Base-by-base conservation (phyloP, 2,329 filamentous ascomycete species). In the Fusarium sp. region DNA sequence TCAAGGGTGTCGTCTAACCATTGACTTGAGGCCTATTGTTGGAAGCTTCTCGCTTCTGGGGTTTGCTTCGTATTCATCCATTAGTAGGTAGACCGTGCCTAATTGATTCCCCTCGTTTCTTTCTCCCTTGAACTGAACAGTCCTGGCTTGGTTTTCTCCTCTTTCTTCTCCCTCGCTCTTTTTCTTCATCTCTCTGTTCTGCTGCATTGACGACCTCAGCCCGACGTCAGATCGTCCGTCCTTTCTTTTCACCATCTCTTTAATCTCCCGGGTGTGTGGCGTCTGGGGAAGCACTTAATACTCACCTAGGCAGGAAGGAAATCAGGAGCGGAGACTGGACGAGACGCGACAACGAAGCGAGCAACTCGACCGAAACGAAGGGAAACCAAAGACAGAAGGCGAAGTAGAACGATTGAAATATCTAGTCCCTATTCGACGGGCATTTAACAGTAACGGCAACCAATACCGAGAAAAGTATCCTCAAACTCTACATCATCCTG, bases 31-130 rank as follows among this genome's bases (percentile, higher is more conserved):
- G 34, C 18, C 46, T 62, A 46, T 46, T 62, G 67, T 42, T 70
- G 67, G 45, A 60, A 58, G 45, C 54, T 43, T 44, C 52, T 70
- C 67, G 67, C 67, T 70, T 68, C 67, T 70, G 58, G 62, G 67
- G 67, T 68, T 68, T 64, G 64, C 67, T 70, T 71, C 67, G 67
- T 71, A 57, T 70, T 53, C 67, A 70, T 51, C 18, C 34, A 37
- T 21, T 41, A 37, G 31, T 51, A 19, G 48, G 62, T 58, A 58
- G 62, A 52, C 59, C 57, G 49, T 57, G 54, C 50, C 50, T 50
- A 23, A 65, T 58, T 52, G 58, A 64, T 50, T 56, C 52, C 57
- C 62, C 44, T 70, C 59, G 54, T 61, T 57, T 57, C 44, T 53
- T 48, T 65, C 67, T 68, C 51, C 63, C 67, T 71, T 65, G 37